Conservation (phyloP, 108 stramenopile genomes). For the Licmophora abbreviata region DNA sequence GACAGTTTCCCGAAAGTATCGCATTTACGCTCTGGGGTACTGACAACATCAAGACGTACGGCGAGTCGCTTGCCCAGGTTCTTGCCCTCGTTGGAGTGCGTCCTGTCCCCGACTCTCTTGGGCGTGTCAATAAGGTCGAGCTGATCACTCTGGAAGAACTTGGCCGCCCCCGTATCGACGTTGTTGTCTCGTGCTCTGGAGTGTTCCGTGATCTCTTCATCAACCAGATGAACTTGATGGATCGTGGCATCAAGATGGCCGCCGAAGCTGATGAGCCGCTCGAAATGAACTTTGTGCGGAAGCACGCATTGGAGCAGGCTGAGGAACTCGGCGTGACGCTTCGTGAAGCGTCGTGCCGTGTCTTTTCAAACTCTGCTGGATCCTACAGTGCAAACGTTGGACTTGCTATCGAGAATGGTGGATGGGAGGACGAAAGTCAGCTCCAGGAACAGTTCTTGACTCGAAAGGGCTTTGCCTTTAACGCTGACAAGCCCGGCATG, state of each 20-base stretch:
- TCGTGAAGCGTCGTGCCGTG: constrained; percentile 89
- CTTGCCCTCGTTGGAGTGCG: constrained; percentile 90
- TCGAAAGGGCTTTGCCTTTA: constrained; percentile 95
- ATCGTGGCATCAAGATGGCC: constrained; percentile 96
- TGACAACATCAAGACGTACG: constrained; percentile 98
- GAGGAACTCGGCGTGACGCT: constrained; percentile 82
- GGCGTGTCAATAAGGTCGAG: constrained; percentile 97
- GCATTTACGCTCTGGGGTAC: constrained; percentile 97
- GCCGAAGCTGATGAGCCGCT: constrained; percentile 93
- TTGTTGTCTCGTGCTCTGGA: constrained; percentile 95
- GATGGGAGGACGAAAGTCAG: constrained; percentile 92
- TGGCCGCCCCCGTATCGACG: constrained; percentile 92
- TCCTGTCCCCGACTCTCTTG: constrained; percentile 89
- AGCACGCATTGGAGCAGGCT: constrained; percentile 89
- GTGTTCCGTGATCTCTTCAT: constrained; percentile 98
- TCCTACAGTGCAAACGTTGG: constrained; percentile 97
- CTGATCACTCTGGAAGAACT: constrained; percentile 95
- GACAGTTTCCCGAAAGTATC: constrained; percentile 86
- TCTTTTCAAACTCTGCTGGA: constrained; percentile 96
- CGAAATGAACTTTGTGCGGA: constrained; percentile 91
- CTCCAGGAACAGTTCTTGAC: constrained; percentile 92
- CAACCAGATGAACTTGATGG: constrained; percentile 99
- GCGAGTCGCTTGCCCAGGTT: constrained; percentile 92
- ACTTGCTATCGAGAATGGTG: constrained; percentile 96
- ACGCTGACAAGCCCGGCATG: constrained; percentile 96